Conservation (phyloP, 805 yeast genomes). For the Candida saitoana region DNA sequence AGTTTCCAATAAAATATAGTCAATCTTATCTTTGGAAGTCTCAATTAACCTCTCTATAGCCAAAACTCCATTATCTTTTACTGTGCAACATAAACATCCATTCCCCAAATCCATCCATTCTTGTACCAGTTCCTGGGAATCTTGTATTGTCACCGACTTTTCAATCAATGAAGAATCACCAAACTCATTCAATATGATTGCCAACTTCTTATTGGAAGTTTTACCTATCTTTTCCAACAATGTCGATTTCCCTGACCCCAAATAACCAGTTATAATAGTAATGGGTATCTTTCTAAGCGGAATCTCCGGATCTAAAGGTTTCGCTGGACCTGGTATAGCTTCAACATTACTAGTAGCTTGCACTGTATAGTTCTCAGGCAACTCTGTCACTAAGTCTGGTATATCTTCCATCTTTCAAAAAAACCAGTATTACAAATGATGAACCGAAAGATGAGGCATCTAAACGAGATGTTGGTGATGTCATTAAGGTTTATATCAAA, state of each 20-base stretch:
- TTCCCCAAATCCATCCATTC: constrained; percentile 97
- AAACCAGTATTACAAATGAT: too few species aligned
- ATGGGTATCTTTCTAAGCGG: constrained; percentile 64
- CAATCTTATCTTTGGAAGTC: constrained; percentile 67
- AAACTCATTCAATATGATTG: constrained; percentile 88
- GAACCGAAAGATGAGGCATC: too few species aligned
- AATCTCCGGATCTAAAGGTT: neutral
- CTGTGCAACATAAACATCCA: constrained; percentile 95
- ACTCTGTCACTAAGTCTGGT: constrained; percentile 31
- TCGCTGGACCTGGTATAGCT: neutral
- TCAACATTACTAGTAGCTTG: neutral
- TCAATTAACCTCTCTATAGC: constrained; percentile 88
- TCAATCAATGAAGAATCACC: constrained; percentile 91
- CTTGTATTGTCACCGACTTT: constrained; percentile 69
- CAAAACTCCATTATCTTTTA: constrained; percentile 88
- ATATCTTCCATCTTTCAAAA: constrained; percentile 22
- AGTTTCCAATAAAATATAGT: constrained; percentile 88
- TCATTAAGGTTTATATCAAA: too few species aligned
- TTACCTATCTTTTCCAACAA: constrained; percentile 69
- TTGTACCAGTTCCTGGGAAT: constrained; percentile 51
- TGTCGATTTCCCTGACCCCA: constrained; percentile 94
- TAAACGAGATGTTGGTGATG: too few species aligned
- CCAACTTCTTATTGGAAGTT: constrained; percentile 68
- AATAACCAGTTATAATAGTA: constrained; percentile 88
- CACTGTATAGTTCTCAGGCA: constrained; percentile 7